Percentiles rank a stretch among this genome's conserved stretches.
These are phyloP conservation scores for Carpinus viminea DNA, from an alignment of 306 rosid genomes.

Conservation along the genomic window DNA sequence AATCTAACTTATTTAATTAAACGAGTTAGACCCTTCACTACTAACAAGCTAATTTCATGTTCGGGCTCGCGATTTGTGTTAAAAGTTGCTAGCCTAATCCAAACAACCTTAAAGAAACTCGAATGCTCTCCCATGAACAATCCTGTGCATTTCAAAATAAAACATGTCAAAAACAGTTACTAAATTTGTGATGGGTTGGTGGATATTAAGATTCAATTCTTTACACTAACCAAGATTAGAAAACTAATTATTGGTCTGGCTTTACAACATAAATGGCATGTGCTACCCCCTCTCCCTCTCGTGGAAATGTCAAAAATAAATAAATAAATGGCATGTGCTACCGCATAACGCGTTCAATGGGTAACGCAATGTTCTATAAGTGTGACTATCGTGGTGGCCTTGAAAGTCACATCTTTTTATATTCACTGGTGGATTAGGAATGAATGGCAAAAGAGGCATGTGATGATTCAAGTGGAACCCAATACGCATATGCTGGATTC, in stretches of 20 bases:
- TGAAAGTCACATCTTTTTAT: conserved; percentile 4
- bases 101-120: not conserved
- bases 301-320: too few relatives aligned
- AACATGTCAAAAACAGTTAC: not conserved
- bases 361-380: not conserved
- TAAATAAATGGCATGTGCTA: not conserved
- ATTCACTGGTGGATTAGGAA: conserved; percentile 12
- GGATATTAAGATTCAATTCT: not conserved
- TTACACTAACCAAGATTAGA: not conserved
- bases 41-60: too few relatives aligned
- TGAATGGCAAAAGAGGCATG: conserved; percentile 19
- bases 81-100: too few relatives aligned
- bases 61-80: too few relatives aligned
- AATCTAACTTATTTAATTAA: too few relatives aligned
- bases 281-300: too few relatives aligned
- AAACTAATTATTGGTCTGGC: not conserved
- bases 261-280: not conserved
- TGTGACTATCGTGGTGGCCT: not conserved
- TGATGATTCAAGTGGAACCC: conserved; percentile 28
- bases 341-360: not conserved
- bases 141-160: not conserved
- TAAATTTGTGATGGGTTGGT: not conserved
- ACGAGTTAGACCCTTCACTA: too few relatives aligned
- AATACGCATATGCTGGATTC: not conserved
- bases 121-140: not conserved